Conservation (phyloP, 371 early-diverging fungal genomes). For the Syncephalastrum contaminatum region DNA sequence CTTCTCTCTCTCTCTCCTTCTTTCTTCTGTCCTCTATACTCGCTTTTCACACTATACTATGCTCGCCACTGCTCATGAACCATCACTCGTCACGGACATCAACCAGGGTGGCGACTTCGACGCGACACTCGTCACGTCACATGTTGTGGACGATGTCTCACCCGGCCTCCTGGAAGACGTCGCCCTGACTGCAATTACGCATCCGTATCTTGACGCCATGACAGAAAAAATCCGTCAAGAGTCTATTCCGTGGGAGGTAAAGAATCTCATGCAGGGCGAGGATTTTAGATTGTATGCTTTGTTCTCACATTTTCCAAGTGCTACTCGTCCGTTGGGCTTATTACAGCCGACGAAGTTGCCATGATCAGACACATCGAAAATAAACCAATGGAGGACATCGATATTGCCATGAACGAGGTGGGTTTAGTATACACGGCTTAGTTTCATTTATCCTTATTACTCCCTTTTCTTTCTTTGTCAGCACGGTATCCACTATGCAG, state of each 20-base stretch:
- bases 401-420: constrained; percentile 50
- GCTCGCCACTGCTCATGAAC: constrained; percentile 19
- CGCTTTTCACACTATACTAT: constrained; percentile 30
- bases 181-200: constrained; percentile 64
- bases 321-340: constrained; percentile 83
- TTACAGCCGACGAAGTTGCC: constrained; percentile 75
- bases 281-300: constrained; percentile 2
- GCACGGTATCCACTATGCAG: constrained; percentile 59
- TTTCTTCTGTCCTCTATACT: constrained; percentile 34
- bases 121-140: background rate
- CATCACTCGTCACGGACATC: constrained; percentile 3
- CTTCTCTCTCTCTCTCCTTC: constrained; percentile 11
- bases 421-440: background rate
- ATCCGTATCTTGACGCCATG: constrained; percentile 82
- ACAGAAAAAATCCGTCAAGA: constrained; percentile 63
- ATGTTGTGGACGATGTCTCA: constrained; percentile 2
- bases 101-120: background rate
- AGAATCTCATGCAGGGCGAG: background rate
- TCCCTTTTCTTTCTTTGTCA: background rate
- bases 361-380: constrained; percentile 63
- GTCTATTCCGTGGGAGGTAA: constrained; percentile 89
- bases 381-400: constrained; percentile 46
- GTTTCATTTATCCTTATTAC: background rate
- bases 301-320: background rate
- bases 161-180: constrained; percentile 40